Base-by-base conservation (phyloP, 768 basidiomycete genomes). In the Mycena amicta region DNA sequence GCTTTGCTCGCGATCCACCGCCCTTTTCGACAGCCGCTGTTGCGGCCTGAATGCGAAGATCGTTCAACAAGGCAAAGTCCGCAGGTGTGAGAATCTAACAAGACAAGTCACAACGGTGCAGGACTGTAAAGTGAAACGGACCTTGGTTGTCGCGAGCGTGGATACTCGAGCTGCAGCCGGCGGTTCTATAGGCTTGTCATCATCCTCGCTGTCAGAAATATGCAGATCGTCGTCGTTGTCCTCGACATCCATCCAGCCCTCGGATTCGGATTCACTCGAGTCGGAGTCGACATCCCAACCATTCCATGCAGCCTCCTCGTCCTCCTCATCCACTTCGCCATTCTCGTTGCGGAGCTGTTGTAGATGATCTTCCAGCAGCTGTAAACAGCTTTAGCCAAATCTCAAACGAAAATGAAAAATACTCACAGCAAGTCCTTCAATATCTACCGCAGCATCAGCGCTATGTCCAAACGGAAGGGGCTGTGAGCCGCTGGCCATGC, bases 31-130 rank as follows among this genome's bases (percentile, higher is more conserved):
- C 86, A 0, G 85, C 86, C 56, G 85, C 82, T 16, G 81, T 76
- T 18, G 91, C 92, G 0, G 89, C 92, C 74, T 93, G 82, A 50
- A 93, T 81, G 2, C 89, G 87, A 20, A 98, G 85, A 65, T 97
- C 93, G 68, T 92, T 91, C 52, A 98, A 80, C 52, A 97, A 73
- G 0, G 91, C 91, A 69, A 98, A 99, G 72, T 99, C 97, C 28
- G 95, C 95, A 0, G 97, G 97, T 0, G 97, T 98, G 41, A 98
- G 84, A 67, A 99, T 98, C 94, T 97, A 22, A 64, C 31, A 13
- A 40, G n/a, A 11, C 6, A 23, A 27, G 20, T 49, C 26, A 50
- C 5, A 29, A 46, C 46, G 57, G 50, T 40, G 22, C 55, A 40
- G 23, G 37, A 30, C n/a, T n/a, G n/a, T n/a, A 12, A 18, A 39